phyloP scores from a whole-genome alignment of 163 green algal genomes.

The Chlamydomonas reinhardtii region DNA sequence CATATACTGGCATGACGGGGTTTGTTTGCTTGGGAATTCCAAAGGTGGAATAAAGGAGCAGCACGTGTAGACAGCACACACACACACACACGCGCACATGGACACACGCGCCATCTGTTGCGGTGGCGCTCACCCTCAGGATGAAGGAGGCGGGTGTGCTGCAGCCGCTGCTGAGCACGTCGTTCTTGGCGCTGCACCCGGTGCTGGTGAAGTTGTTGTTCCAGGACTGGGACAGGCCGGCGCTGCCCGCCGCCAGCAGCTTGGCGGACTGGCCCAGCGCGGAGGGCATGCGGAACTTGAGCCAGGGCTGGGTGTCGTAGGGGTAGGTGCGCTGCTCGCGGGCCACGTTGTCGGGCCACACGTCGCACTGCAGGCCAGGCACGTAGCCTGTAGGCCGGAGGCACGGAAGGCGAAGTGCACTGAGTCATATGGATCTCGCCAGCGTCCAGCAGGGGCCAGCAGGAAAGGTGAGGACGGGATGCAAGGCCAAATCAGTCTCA shows the following conservation, averaged over 20 bases:
- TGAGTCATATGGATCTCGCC: too few species aligned
- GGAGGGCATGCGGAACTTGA: conserved; percentile 26
- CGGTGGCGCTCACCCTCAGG: not conserved
- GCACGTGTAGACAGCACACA: too few species aligned
- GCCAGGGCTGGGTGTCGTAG: not conserved
- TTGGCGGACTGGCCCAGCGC: not conserved
- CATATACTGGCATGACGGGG: too few species aligned
- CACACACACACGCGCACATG: too few species aligned
- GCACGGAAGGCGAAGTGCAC: too few species aligned
- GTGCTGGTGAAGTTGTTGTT: not conserved
- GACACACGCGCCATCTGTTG: too few species aligned
- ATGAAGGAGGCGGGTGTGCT: not conserved
- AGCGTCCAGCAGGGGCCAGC: too few species aligned
- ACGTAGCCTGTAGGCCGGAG: conserved; percentile 25
- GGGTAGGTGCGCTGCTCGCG: not conserved
- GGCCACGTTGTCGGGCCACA: conserved; percentile 4
- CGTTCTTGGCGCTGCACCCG: not conserved
- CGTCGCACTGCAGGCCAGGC: conserved; percentile 36
- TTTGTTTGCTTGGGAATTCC: too few species aligned
- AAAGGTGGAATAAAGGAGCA: too few species aligned
- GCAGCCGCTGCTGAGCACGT: not conserved
- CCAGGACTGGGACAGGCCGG: not conserved
- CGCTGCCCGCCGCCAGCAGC: not conserved
- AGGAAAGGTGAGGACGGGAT: too few species aligned
- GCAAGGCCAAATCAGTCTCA: too few species aligned